Conservation (phyloP, 352 stramenopile genomes). For the Phytophthora tubulina region DNA sequence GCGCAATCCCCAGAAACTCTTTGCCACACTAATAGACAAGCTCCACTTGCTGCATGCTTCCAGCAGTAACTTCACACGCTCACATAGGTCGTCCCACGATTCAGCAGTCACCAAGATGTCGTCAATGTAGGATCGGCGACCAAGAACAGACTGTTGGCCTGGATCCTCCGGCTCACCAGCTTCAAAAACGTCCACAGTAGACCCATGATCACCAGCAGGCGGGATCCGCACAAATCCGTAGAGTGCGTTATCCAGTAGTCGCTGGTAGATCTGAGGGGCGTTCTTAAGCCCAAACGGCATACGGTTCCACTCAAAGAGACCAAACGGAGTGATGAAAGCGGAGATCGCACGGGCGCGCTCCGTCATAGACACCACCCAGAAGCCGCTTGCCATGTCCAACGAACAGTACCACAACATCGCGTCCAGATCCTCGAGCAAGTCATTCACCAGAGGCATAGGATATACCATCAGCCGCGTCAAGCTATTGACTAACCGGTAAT, state of each 20-base stretch:
- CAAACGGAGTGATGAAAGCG: background rate
- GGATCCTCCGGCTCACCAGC: background rate
- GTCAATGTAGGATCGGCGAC: slow-evolving; percentile 40
- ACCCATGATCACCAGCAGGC: slow-evolving; percentile 2
- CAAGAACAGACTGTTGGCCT: slow-evolving; percentile 3
- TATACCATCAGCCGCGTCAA: slow-evolving; percentile 4
- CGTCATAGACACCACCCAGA: background rate
- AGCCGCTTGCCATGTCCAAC: slow-evolving; percentile 20
- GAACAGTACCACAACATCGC: slow-evolving; percentile 33
- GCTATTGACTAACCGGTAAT: background rate
- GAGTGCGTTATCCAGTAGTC: background rate
- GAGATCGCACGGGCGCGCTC: background rate
- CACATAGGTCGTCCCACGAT: slow-evolving; percentile 27
- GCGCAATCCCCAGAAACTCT: slow-evolving; percentile 31
- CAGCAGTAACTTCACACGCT: slow-evolving; percentile 16
- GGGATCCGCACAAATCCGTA: slow-evolving; percentile 16
- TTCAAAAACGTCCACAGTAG: background rate
- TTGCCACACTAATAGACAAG: slow-evolving; percentile 38
- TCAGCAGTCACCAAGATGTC: slow-evolving; percentile 25
- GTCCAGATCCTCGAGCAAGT: slow-evolving; percentile 25
- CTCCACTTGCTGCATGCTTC: slow-evolving; percentile 27
- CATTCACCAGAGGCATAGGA: slow-evolving; percentile 36
- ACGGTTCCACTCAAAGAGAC: background rate
- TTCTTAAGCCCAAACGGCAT: background rate
- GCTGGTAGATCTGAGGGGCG: background rate